These are phyloP conservation scores for Colletotrichum sp. DNA, from an alignment of 2,329 filamentous ascomycete genomes.

Conservation along the genomic window DNA sequence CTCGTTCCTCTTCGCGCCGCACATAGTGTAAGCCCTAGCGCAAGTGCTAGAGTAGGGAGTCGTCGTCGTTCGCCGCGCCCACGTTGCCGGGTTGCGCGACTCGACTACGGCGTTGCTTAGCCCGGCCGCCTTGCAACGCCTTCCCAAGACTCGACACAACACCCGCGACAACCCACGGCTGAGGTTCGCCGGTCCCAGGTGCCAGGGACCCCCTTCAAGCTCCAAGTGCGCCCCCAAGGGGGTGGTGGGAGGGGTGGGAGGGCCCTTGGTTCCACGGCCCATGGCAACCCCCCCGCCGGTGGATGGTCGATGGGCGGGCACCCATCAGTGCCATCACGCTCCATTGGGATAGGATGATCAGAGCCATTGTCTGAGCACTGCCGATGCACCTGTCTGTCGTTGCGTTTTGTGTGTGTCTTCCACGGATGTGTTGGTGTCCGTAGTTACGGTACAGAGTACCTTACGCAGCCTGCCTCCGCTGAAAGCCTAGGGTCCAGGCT, in stretches of 20 bases:
- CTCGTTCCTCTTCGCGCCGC: background rate
- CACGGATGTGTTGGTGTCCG: background rate
- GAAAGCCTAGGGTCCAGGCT: background rate
- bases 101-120: background rate
- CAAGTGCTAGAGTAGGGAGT: conserved; percentile 5
- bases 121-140: background rate
- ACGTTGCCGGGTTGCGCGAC: conserved; percentile 15
- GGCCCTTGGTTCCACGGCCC: background rate
- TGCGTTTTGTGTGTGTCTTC: background rate
- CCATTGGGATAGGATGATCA: conserved; percentile 17
- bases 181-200: background rate
- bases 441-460: background rate
- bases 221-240: background rate
- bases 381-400: conserved; percentile 10
- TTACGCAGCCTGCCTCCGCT: background rate
- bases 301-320: background rate
- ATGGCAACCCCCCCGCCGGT: background rate
- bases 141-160: background rate
- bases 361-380: conserved; percentile 18
- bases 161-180: background rate
- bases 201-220: background rate
- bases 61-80: background rate
- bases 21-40: conserved; percentile 7
- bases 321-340: conserved; percentile 11
- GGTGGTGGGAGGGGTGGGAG: background rate